Base-by-base conservation (phyloP, 441 rosid species). In the Corymbia calophylla region DNA sequence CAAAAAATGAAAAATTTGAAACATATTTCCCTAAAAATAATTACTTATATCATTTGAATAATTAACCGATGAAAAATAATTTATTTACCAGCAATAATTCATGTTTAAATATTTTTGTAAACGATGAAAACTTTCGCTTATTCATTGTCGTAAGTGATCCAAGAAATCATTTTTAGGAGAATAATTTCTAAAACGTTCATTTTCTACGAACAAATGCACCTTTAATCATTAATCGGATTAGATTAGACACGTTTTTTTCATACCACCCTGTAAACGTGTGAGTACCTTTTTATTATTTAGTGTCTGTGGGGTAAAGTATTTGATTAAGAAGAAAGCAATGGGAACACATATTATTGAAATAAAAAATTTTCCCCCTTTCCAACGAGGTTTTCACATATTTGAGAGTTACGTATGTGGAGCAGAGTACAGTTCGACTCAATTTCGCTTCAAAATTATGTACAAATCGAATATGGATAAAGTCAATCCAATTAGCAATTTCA, bases 101-200 rank as follows among this genome's bases (percentile, higher is more conserved):
- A 39, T 7, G 6, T 21, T 14, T 70, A 39, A 39, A 5, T 23
- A 6, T 44, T 39, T 73, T 73, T 21, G 5, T 3, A 5, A 6
- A 64, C 13, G 16, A 62, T 62, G 7, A 7, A n/a, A 29, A 62
- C 6, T 62, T 29, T 62, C 9, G 0, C 14, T 62, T 18, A 17
- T 66, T 8, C 23, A 66, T 31, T 66, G 16, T n/a, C 8, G 32
- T 3, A 0, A 31, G 5, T 2, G 2, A 21, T 73, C 31, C 9
- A 66, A 66, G 6, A 0, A 0, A 35, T 68, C 19, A 5, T 17
- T 68, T 31, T 68, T 31, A 17, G 5, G 7, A 44, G 0, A 73
- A 39, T 73, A 12, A 39, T 73, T 11, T 73, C 7, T 23, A 3
- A 66, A 32, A 31, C 6, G 0, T 66, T 32, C 6, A 4, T 66